Base-by-base conservation (phyloP, 129 eudicot genomes). In the Arctium minus region DNA sequence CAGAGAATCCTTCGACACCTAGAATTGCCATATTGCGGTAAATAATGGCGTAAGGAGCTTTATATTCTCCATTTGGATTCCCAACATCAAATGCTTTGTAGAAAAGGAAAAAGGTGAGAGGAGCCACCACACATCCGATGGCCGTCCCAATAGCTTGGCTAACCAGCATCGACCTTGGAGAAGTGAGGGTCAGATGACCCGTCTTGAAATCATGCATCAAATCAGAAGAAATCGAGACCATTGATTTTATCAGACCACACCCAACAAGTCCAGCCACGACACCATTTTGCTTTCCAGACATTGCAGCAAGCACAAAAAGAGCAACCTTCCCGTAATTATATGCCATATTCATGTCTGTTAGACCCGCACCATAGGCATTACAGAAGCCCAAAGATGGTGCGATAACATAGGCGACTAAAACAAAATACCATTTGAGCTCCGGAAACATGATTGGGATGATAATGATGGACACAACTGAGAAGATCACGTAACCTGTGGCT, bases 261-360 rank as follows among this genome's bases (percentile, higher is more conserved):
- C 97, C 97, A 10, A 94, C 83, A 2, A 94, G 86, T 0, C 98
- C 98, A 0, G 98, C 98, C 7, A 94, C 93, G 9, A 94, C 94
- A 29, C 98, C 97, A 9, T 89, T 80, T 3, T 92, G 84, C 48
- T 73, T 85, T 31, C 94, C 96, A 0, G 94, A 35, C 76, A 90
- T 62, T 37, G 97, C 89, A 2, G 98, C 94, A 0, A 94, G 89
- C 15, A 92, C 90, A 67, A 94, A 94, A 38, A 94, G 97, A 1
- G 96, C 96, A 7, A 92, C 96, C 56, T 94, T 94, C 9, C 98
- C 98, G 8, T 94, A 94, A 27, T 94, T 94, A 72, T 92, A 94
- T 2, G 93, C 95, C 98, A 94, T 94, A 91, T 94, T 94, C 92
- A 92, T 90, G 88, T 94, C 98, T 1, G 98, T 94, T 74, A 94